Evolutionary conservation across 83 land plant genomes (phyloP).

Genomic region (Picea engelmannii): DNA sequence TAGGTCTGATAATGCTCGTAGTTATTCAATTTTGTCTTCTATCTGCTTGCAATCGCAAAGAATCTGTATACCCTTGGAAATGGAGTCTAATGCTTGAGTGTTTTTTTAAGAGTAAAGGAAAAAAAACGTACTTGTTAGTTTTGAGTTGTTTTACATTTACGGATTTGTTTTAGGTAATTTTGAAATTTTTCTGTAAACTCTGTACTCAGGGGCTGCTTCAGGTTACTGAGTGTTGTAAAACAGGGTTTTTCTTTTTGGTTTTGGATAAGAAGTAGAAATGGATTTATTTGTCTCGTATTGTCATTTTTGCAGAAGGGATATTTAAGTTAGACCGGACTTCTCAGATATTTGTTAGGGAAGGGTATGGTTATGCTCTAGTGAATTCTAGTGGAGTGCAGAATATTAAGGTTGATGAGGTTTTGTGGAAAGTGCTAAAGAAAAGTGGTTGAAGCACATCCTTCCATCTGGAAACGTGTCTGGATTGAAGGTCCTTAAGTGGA

Average conservation of each 20-base stretch:
- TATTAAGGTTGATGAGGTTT: background rate
- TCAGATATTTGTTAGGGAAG: background rate
- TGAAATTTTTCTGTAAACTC: background rate
- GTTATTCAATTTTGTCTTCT: background rate
- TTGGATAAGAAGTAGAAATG: background rate
- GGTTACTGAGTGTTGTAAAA: background rate
- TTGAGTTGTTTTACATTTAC: background rate
- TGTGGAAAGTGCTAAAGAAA: background rate
- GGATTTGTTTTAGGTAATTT: background rate
- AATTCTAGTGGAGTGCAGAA: background rate
- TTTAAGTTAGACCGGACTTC: background rate
- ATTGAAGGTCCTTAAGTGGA: background rate
- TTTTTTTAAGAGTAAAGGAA: background rate
- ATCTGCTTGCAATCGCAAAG: background rate
- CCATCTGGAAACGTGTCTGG: background rate
- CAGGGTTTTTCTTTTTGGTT: background rate
- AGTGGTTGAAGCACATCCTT: background rate
- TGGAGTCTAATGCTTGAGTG: background rate
- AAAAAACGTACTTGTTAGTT: background rate
- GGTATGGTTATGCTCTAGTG: background rate
- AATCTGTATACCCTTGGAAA: background rate
- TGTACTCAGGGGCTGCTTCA: background rate
- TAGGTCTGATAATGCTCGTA: background rate
- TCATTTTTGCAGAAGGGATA: constrained; percentile 4
- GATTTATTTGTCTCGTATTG: background rate